Conservation (phyloP, 306 rosid genomes). For the Astragalus glycyphyllos region DNA sequence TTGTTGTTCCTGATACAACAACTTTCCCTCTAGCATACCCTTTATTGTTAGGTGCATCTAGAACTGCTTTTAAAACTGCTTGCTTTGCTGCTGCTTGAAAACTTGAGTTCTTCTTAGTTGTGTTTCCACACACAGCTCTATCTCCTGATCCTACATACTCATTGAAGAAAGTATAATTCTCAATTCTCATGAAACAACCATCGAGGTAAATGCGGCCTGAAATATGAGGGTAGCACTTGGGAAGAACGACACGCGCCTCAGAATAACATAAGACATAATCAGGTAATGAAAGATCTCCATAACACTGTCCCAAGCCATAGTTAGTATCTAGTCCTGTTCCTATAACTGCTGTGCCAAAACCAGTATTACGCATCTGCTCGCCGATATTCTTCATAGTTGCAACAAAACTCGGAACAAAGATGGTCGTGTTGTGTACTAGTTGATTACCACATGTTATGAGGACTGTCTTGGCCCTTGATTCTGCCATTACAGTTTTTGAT, state of each 20-base stretch:
- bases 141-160: constrained; percentile 69
- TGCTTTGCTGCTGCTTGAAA: constrained; percentile 57
- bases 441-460: constrained; percentile 53
- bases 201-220: constrained; percentile 80
- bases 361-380: constrained; percentile 65
- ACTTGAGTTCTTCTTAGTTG: constrained; percentile 50
- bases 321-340: constrained; percentile 75
- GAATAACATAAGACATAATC: constrained; percentile 88
- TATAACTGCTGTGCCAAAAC: constrained; percentile 67
- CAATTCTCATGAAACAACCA: constrained; percentile 95
- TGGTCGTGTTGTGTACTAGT: constrained; percentile 58
- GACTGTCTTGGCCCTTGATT: constrained; percentile 74
- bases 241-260: constrained; percentile 80
- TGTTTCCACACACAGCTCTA: constrained; percentile 63
- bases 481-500: constrained; percentile 54
- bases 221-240: constrained; percentile 77
- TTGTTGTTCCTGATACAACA: constrained; percentile 45
- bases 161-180: constrained; percentile 70
- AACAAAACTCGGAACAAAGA: constrained; percentile 45
- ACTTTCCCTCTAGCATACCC: constrained; percentile 63
- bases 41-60: constrained; percentile 50
- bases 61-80: constrained; percentile 58
- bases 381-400: constrained; percentile 65
- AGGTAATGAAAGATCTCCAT: constrained; percentile 82
- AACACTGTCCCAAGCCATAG: constrained; percentile 92